Base-by-base conservation (phyloP, 768 basidiomycete species). In the Mycena chlorophos region DNA sequence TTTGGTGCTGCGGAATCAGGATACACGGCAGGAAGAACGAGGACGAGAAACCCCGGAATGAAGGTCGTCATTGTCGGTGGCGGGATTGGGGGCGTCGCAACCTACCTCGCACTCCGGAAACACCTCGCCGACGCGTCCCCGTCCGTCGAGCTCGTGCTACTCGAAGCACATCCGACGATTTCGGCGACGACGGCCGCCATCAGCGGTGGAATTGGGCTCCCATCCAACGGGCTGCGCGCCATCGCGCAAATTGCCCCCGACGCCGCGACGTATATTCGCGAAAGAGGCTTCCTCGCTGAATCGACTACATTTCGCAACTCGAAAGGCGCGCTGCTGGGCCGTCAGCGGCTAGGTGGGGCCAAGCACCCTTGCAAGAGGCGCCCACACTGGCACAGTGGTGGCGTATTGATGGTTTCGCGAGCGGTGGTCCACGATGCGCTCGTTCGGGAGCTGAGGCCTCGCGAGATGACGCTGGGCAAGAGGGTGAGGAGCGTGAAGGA, bases 211-310 rank as follows among this genome's bases (percentile, higher is more conserved):
- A 65, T 75, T 13, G 72, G 74, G 0, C 67, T 77, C 17, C 70
- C 73, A 23, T 73, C 75, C 2, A 75, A 77, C 40, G 74, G 74
- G 17, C 65, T 73, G 8, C 70, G 75, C 6, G 71, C 73, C 25
- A 67, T 77, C 16, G 60, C 64, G 5, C 61, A 64, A 2, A 56
- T 75, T 20, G 68, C 68, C 10, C 64, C 65, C 3, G 60, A 57
- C 8, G 70, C 73, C 3, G 62, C 65, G n/a, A 55, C 63, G 10
- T 69, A 70, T 28, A 70, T 75, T 45, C 65, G 69, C 28, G 50
- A 58, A 3, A 67, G 61, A 22, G 66, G 67, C 1, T 73, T 66
- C 47, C 49, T 64, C 4, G 66, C 61, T 4, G 63, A 58, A 1
- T 34, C 55, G 19, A 66, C 73, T 57, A 66, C 69, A 1, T 69